Evolutionary conservation across 2,329 filamentous ascomycete genomes (phyloP), one percentile per base, ranked within the genome.

Genomic region (Diaporthe sp.): DNA sequence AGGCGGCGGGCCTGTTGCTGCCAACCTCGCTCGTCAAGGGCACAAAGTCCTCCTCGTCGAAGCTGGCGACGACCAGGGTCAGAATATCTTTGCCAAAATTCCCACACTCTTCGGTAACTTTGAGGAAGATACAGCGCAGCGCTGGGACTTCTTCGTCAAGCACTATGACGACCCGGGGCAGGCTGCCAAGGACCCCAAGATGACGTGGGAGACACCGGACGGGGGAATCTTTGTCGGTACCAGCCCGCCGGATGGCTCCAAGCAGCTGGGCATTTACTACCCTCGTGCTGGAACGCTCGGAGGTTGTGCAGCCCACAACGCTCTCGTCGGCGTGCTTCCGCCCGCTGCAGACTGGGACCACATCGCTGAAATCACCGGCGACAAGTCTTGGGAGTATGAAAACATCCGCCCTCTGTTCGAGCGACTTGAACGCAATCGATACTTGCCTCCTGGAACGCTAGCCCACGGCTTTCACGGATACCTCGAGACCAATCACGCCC

Each of bases 121-220:
- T 22, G 86, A 85, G 56, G 84, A 88, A 77, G 86, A 89, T 76
- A 80, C 83, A 53, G 82, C 82, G 15, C 83, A 88, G 79, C 81
- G 83, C 70, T 91, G 88, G 90, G 87, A 90, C 80, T 91, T 88
- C 81, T 92, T 86, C 75, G 88, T 90, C 70, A 84, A 85, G 70
- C 87, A 91, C 80, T 90, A 88, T 77, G 82, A 83, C 9, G 85
- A 91, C 77, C 81, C 87, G 65, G 81, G 81, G 12, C 83, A 86
- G 42, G 85, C 88, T 72, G 82, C 84, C 70, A 82, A 88, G 76
- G 83, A 86, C 77, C 83, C 84, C 59, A 87, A 91, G 78, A 87
- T 88, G 76, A 86, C 86, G 6, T 91, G 89, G 78, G 78, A 83
- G 4, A 77, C 77, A 9, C 72, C 81, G 2, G 79, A 82, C 15